Evolutionary conservation across 2,329 filamentous ascomycete genomes (phyloP), one percentile per base, ranked within the genome.

Genomic region (Curvularia sp.): DNA sequence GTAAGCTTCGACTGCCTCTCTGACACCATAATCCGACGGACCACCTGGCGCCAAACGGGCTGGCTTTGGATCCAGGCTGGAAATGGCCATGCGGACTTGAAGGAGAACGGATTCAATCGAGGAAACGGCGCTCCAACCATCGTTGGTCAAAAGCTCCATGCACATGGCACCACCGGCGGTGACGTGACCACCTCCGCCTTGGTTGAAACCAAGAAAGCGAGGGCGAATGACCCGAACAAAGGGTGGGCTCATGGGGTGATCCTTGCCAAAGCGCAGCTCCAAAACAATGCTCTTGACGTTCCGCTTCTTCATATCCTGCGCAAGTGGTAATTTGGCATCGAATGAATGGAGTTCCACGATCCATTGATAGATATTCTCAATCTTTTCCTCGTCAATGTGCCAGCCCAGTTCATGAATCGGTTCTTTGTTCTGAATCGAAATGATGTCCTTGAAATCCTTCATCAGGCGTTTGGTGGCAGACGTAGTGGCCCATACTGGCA

Each of bases 261-360:
- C 83, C 13, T 85, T 82, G 2, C 90, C 87, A 69, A 96, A 97
- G 2, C 92, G 90, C 41, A 97, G 80, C 76, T 97, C 93, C 10
- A 96, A 77, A 0, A 96, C 87, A 38, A 97, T 80, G 70, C 90
- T 93, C 21, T 81, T 84, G 55, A 89, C 66, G 0, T 81, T 82
- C 1, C 80, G 81, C 2, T 73, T 68, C 73, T 88, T 86, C 86
- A 97, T 92, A 70, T 97, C 93, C 52, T 84, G 72, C 0, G 90
- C 88, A 1, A 97, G 80, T 0, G 90, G 91, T 0, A 95, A 81
- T 1, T 79, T 74, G 0, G 79, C 63, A 23, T 92, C 89, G 69
- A 97, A 96, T 42, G 89, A 91, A 74, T 97, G 93, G 1, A 97
- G 80, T 74, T 97, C 91, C 5, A 96, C 87, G 57, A 96, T 92